Base-by-base conservation (phyloP, 345 rosid genomes). In the Cardiospermum halicacabum region DNA sequence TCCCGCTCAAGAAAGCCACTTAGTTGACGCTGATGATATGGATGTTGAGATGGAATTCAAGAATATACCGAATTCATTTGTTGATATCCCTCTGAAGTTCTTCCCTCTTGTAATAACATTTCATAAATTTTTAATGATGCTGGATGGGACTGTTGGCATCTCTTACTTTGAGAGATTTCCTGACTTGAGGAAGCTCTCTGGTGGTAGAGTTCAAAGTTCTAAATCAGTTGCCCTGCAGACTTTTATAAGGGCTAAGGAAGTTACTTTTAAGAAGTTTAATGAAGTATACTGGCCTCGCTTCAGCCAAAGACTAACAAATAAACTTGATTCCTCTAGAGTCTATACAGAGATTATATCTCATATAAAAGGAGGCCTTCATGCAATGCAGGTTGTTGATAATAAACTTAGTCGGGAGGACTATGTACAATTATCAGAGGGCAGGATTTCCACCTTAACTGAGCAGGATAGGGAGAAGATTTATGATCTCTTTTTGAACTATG, bases 21-120 rank as follows among this genome's bases (percentile, higher is more conserved):
- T 62, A 6, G 12, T 57, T 45, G 77, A 74, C 39, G 45, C 47
- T 1, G 79, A 78, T 25, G 71, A 63, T 65, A 63, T 72, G 47
- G 81, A 79, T 27, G 77, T 53, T 54, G 66, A 56, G 0, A 68
- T 71, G 26, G 68, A 68, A 18, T 85, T 81, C 64, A 68, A 74
- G 60, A 80, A 74, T 47, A 74, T 79, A 6, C 83, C 81, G 0
- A 78, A 85, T 69, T 76, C 85, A 0, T 74, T 85, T 30, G 40
- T 57, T 21, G 80, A 69, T 13, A 67, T 79, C 57, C 72, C 78
- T 27, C 34, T 68, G 1, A 40, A 56, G 28, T 56, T 65, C 7
- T 85, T 61, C 62, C 91, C 88, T 19, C 83, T 85, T 25, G 69
- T 81, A 13, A 74, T 85, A 49, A 81, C 91, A 26, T 83, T 83